A percentile compares a stretch with the other conserved stretches of the same genome.
phyloP scores from a whole-genome alignment of 139 green algal genomes.

The Zygnema circumcarinatum region DNA sequence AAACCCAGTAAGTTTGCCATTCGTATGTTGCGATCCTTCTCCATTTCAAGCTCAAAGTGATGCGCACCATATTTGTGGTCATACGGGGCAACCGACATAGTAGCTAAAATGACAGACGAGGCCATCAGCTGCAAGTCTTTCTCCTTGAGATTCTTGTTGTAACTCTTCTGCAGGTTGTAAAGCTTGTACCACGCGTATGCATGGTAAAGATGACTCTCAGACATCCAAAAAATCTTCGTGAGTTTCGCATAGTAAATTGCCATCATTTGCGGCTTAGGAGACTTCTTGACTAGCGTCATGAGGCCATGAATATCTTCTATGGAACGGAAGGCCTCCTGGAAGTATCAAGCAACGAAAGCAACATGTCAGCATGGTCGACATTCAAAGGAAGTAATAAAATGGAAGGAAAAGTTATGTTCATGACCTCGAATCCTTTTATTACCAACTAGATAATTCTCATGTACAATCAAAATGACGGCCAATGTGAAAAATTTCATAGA shows the following conservation, averaged over 20 bases:
- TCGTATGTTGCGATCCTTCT: constrained; percentile 84
- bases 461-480: no score
- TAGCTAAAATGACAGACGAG: constrained; percentile 88
- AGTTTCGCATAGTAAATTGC: constrained; percentile 94
- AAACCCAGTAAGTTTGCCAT: constrained; percentile 96
- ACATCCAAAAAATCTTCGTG: constrained; percentile 90
- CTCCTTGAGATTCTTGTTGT: constrained; percentile 84
- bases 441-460: no score
- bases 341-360: constrained; percentile 14
- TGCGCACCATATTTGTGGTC: constrained; percentile 65
- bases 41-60: constrained; percentile 69
- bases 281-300: constrained; percentile 82
- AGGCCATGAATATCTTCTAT: constrained; percentile 98
- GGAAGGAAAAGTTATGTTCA: no score
- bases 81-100: constrained; percentile 90
- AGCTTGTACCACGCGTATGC: constrained; percentile 95
- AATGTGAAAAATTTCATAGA: no score
- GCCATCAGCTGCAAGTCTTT: constrained; percentile 80
- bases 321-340: constrained; percentile 92
- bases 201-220: constrained; percentile 87
- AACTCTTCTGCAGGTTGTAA: constrained; percentile 82
- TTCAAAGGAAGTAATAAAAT: no score
- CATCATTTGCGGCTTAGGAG: constrained; percentile 92
- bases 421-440: no score
- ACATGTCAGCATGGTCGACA: no score